phyloP scores from a whole-genome alignment of 331 rosid genomes.

The Quercus lobata region DNA sequence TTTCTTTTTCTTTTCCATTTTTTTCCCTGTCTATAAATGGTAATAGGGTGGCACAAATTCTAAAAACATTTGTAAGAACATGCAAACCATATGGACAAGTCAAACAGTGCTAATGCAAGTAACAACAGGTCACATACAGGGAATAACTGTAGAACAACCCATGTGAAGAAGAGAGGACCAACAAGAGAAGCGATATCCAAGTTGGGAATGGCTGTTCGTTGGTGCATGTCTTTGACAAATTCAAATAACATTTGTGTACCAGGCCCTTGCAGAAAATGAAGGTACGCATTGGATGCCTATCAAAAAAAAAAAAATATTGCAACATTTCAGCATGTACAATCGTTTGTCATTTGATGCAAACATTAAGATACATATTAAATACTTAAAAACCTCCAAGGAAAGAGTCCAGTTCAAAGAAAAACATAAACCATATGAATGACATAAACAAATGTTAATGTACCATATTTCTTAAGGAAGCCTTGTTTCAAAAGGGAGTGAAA shows the following conservation, averaged over 20 bases:
- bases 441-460: no score
- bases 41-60: not conserved
- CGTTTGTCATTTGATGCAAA: no score
- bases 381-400: no score
- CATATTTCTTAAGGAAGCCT: no score
- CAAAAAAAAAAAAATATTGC: no score
- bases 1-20: no score
- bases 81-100: not conserved
- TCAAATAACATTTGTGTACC: conserved; percentile 59
- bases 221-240: conserved; percentile 89
- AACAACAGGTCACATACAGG: conserved; percentile 36
- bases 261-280: conserved; percentile 58
- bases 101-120: not conserved
- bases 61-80: not conserved
- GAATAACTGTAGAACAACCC: conserved; percentile 85
- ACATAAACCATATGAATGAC: no score
- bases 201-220: conserved; percentile 30
- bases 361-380: no score
- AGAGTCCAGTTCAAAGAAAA: no score
- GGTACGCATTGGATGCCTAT: conserved; percentile 60
- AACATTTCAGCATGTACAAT: no score
- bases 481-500: no score
- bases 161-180: conserved; percentile 68
- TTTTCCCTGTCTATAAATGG: no score
- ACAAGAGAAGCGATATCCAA: conserved; percentile 69